phyloP scores from a whole-genome alignment of 169 alveolate genomes.

The Eimeria acervulina region DNA sequence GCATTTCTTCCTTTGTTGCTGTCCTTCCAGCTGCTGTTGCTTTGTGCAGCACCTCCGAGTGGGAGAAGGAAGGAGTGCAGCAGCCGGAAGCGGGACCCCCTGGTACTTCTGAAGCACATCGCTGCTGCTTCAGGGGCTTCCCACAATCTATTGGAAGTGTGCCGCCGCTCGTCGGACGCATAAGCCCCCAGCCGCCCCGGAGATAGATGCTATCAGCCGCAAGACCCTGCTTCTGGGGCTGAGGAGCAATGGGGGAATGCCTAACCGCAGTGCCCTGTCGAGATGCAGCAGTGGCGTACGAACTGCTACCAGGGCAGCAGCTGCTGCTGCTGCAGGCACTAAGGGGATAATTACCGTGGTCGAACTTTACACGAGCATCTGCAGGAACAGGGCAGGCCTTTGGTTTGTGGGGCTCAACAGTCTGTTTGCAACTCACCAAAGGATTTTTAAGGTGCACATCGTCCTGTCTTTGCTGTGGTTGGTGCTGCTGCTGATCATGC shows the following conservation, averaged over 20 bases:
- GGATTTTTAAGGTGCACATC: not conserved
- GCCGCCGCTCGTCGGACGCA: not conserved
- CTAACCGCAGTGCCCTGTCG: not conserved
- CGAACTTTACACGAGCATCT: not conserved
- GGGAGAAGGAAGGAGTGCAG: not conserved
- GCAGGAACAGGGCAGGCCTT: not conserved
- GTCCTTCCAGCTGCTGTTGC: not conserved
- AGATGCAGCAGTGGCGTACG: not conserved
- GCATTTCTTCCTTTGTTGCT: not conserved
- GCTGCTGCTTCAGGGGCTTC: slow-evolving; percentile 26
- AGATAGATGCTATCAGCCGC: not conserved
- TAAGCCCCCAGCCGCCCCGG: not conserved
- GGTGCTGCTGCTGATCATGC: slow-evolving; percentile 16
- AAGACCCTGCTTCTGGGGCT: not conserved
- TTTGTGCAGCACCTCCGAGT: not conserved
- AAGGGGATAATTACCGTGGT: not conserved
- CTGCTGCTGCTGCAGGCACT: not conserved
- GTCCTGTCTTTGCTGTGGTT: not conserved
- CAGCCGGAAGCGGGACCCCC: not conserved
- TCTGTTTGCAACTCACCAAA: not conserved
- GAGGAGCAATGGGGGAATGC: not conserved
- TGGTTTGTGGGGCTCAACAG: not conserved
- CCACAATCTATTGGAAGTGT: not conserved
- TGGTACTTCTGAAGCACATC: not conserved
- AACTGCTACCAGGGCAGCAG: not conserved